Base-by-base conservation (phyloP, 108 stramenopile species). In the Pseudonitzschia delicatissima region DNA sequence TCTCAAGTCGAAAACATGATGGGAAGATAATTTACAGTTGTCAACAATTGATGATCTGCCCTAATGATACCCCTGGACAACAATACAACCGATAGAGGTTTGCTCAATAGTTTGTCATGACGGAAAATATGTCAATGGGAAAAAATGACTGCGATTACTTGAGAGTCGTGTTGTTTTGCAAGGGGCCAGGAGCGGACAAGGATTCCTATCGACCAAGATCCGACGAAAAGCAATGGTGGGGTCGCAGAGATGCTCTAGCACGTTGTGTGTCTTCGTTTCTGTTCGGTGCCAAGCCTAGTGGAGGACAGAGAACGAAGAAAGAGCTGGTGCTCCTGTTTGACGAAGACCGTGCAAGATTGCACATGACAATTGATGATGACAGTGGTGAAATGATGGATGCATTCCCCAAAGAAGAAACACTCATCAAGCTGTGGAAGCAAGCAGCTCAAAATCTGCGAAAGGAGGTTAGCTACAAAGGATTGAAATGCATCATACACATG, bases 191-290 rank as follows among this genome's bases (percentile, higher is more conserved):
- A 23, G 72, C 77, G n/a, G 86, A 92, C 62, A 58, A 80, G 18
- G 59, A 65, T 20, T 40, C 71, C 34, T 88, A 79, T 48, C 73
- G 81, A 64, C 87, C 90, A 11, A 71, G 80, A 48, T 72, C 82
- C 53, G 90, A 92, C 57, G 90, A 88, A 57, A 68, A 67, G 20
- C 82, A 86, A 62, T 92, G 86, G 75, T 82, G 87, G 70, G 62
- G 76, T 62, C 79, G 87, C 23, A 64, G 87, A 45, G 90, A 92
- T 77, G 90, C 90, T 25, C 71, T 88, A 11, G 90, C 85, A 2
- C 63, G 90, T 52, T 87, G 86, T 60, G 82, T 85, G 20, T 67
- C 83, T 4, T 57, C 86, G 32, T 79, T 84, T 65, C 72, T 92
- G 20, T 82, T 77, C 68, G 83, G 84, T n/a, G 77, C 82, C 3